Percentiles rank a stretch among this genome's conserved stretches.
phyloP scores from a whole-genome alignment of 1,139 yeast genomes.

The Taphrina sp. region DNA sequence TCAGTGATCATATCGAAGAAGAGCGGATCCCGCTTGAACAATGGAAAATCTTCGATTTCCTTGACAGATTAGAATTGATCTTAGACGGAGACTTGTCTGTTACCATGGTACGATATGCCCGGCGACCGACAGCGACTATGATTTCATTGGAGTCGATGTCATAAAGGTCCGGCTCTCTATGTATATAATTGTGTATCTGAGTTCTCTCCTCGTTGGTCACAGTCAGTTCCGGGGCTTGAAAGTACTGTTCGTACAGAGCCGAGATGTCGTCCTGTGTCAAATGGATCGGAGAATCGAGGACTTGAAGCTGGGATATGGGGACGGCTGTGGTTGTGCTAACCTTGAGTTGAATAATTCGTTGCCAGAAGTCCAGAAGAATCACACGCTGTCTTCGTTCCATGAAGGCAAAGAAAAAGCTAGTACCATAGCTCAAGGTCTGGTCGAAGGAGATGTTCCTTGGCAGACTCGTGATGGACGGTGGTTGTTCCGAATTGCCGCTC shows the following conservation, averaged over 20 bases:
- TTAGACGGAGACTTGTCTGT: constrained; percentile 32
- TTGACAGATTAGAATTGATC: constrained; percentile 34
- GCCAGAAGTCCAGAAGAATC: constrained; percentile 18
- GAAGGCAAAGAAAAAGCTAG: background rate
- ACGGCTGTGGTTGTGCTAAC: background rate
- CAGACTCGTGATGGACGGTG: background rate
- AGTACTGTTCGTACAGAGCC: constrained; percentile 3
- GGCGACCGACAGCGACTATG: constrained; percentile 40
- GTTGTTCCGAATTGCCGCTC: constrained; percentile 1
- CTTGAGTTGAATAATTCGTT: background rate
- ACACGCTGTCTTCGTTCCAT: constrained; percentile 5
- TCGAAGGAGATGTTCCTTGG: constrained; percentile 5
- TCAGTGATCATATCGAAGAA: constrained; percentile 37
- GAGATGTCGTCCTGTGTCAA: constrained; percentile 8
- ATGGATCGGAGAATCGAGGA: background rate
- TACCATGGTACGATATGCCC: constrained; percentile 31
- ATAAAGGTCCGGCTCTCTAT: constrained; percentile 37
- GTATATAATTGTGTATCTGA: constrained; percentile 5
- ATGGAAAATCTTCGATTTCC: constrained; percentile 47
- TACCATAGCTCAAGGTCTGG: constrained; percentile 1
- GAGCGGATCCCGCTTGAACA: constrained; percentile 35
- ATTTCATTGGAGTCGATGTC: constrained; percentile 36
- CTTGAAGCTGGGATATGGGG: background rate
- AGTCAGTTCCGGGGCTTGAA: constrained; percentile 9
- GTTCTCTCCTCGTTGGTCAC: constrained; percentile 11